Evolutionary conservation across 2,329 filamentous ascomycete genomes (phyloP).

Genomic region (Thelonectria discophora): DNA sequence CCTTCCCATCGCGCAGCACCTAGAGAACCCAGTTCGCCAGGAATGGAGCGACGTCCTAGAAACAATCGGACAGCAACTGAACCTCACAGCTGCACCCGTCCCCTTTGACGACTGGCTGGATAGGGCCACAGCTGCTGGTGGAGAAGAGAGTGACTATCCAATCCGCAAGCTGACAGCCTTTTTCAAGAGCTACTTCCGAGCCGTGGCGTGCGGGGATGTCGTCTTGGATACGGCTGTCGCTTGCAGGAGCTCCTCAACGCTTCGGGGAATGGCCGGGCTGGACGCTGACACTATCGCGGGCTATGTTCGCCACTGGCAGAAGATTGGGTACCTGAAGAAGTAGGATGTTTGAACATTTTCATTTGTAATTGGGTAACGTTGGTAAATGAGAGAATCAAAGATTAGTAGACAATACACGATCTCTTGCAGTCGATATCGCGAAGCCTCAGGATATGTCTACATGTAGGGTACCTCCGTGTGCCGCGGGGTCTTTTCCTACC

Average conservation of each 20-base stretch:
- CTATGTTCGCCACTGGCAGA: constrained; percentile 29
- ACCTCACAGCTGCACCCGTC: constrained; percentile 14
- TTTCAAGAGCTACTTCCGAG: constrained; percentile 28
- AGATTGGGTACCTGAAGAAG: constrained; percentile 26
- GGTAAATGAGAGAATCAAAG: neutral
- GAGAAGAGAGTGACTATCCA: constrained; percentile 23
- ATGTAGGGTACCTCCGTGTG: too few species aligned
- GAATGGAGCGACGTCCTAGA: constrained; percentile 22
- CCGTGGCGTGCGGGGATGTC: constrained; percentile 28
- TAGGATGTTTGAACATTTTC: neutral
- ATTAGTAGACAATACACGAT: too few species aligned
- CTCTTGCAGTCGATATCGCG: too few species aligned
- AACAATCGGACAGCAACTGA: constrained; percentile 18
- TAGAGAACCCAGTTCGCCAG: constrained; percentile 32
- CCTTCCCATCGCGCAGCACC: constrained; percentile 21
- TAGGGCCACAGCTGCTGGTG: constrained; percentile 15
- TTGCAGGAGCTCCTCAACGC: constrained; percentile 15
- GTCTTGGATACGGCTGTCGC: constrained; percentile 31
- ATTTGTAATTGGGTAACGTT: neutral
- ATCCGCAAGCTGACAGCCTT: constrained; percentile 27
- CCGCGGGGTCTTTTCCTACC: too few species aligned
- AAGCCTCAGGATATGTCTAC: too few species aligned
- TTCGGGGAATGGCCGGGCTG: constrained; percentile 16
- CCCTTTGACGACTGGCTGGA: constrained; percentile 30
- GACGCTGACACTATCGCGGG: constrained; percentile 20